Conservation (phyloP, 2,329 filamentous ascomycete genomes). For the Cladorrhinum sp. region DNA sequence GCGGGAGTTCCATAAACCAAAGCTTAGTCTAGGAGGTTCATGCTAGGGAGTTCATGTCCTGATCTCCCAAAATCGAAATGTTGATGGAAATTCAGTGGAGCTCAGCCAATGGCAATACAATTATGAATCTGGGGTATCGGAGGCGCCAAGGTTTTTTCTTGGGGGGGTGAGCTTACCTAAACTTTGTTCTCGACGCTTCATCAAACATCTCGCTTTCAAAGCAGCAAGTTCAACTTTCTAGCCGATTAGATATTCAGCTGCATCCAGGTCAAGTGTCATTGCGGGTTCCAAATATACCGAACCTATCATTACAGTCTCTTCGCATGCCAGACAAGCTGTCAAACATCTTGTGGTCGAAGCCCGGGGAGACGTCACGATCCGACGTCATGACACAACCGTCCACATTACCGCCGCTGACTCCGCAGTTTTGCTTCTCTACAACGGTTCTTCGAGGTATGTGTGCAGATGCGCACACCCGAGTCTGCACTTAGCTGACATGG, state of each 20-base stretch:
- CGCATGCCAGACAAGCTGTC: slow-evolving; percentile 42
- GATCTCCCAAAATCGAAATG: too few species aligned
- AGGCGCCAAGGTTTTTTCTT: neutral
- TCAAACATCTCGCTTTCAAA: neutral
- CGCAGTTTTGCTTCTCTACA: slow-evolving; percentile 76
- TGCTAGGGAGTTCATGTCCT: too few species aligned
- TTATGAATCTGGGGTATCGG: neutral
- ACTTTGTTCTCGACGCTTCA: neutral
- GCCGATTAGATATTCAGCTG: neutral
- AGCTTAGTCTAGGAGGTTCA: too few species aligned
- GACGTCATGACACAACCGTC: slow-evolving; percentile 47
- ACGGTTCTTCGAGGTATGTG: slow-evolving; percentile 62
- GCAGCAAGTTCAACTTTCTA: too few species aligned
- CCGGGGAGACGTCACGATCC: slow-evolving; percentile 35
- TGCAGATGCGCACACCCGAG: neutral
- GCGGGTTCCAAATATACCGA: neutral
- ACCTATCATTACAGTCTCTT: neutral
- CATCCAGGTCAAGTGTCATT: neutral
- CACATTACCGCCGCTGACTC: slow-evolving; percentile 56
- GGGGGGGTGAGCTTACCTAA: neutral
- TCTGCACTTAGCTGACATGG: slow-evolving; percentile 1
- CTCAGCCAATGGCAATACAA: neutral
- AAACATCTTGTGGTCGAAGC: slow-evolving; percentile 47
- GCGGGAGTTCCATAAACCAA: too few species aligned
- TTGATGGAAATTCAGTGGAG: neutral